Evolutionary conservation across 129 eudicot species (phyloP), one percentile per base, ranked within the genome.

Genomic region (Flaveria linearis): DNA sequence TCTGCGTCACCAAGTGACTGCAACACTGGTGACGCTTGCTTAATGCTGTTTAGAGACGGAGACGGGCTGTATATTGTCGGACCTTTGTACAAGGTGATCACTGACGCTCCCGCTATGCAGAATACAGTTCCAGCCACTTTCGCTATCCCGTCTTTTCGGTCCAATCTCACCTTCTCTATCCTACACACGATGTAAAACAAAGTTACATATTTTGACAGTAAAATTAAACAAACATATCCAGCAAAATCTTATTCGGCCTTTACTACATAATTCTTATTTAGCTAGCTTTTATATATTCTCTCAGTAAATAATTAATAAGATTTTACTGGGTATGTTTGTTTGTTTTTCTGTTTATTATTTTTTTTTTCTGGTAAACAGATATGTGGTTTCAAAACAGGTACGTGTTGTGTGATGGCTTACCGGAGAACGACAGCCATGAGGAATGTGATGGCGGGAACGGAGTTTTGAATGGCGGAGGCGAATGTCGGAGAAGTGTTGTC

Each of bases 101-200:
- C 96, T 0, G 99, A 87, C n/a, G 99, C 99, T 43, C 99, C 99
- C 5, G 89, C 89, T 1, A 95, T 96, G 73, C 99, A 95, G 71
- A 89, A 78, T 3, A 86, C 41, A 10, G 97, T 91, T 61, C 99
- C 99, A 1, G 79, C 82, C 39, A 95, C 88, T 82, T 95, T 95
- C 4, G 96, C 85, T 82, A 95, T 87, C 16, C 99, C 99, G 33
- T 95, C 99, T 83, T 89, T 95, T 13, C 97, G 58, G 84, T 91
- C 87, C 0, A 95, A 58, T 47, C 97, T 91, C 84, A 91, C 96
- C 82, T 91, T 84, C 52, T 95, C 99, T 39, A 95, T 86, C 87
- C 99, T 95, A 95, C 28, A 73, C 14, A 43, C 4, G 43, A 30
- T 18, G 14, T 46, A 26, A 56, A 5, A 2, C 36, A 2, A n/a